Conservation (phyloP, 352 stramenopile species). For the Thraustochytrium sp. region DNA sequence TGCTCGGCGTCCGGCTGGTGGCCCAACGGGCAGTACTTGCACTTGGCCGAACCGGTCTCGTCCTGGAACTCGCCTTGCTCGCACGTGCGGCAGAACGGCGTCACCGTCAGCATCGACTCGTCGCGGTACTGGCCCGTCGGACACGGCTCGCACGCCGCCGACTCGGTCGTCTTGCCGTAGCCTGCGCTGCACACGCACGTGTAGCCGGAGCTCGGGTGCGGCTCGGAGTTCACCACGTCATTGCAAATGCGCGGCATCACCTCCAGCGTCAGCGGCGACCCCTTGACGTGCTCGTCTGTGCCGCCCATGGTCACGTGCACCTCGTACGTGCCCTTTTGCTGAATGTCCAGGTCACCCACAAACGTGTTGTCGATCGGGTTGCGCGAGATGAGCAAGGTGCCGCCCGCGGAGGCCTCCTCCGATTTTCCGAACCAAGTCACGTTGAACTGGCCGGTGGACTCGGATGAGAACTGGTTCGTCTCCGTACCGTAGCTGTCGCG, state of each 20-base stretch:
- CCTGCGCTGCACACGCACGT: constrained; percentile 36
- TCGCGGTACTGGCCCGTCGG: constrained; percentile 12
- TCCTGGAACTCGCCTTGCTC: constrained; percentile 27
- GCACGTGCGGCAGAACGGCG: neutral
- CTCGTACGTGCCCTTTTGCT: neutral
- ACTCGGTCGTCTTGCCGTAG: neutral
- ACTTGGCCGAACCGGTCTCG: neutral
- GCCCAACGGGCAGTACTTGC: constrained; percentile 6
- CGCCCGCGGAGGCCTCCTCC: neutral
- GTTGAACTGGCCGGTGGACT: neutral
- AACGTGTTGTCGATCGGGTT: constrained; percentile 35
- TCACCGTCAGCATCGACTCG: constrained; percentile 14
- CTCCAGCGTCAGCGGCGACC: neutral
- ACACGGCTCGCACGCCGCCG: neutral
- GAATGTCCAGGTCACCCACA: constrained; percentile 30
- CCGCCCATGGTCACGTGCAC: neutral
- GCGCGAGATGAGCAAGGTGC: neutral
- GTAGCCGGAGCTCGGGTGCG: constrained; percentile 4
- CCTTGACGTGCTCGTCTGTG: neutral
- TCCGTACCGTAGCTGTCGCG: constrained; percentile 9
- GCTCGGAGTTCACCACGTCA: constrained; percentile 7
- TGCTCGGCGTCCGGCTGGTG: constrained; percentile 20
- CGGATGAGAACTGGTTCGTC: constrained; percentile 1
- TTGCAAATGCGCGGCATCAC: neutral
- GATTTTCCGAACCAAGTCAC: neutral